Evolutionary conservation across 2,329 filamentous ascomycete genomes (phyloP).

Genomic region (Sporothrix schenckii): DNA sequence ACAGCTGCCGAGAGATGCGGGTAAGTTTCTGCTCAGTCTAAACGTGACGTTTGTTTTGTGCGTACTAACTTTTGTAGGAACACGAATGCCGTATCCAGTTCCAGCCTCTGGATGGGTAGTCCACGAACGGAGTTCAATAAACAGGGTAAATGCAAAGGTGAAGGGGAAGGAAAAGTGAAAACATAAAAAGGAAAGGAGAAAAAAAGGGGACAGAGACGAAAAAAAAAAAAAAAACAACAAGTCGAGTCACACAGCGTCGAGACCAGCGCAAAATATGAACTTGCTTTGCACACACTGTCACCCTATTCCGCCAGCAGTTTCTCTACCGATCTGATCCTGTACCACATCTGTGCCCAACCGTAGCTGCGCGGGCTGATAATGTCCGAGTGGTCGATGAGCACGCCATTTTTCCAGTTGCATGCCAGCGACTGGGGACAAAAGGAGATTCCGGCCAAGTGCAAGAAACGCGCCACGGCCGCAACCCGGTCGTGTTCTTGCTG

Average conservation of each 20-base stretch:
- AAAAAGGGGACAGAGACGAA: not conserved
- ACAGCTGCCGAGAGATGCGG: conserved; percentile 31
- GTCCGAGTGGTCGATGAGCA: conserved; percentile 26
- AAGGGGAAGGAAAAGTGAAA: too few species aligned
- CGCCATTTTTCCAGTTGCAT: conserved; percentile 29
- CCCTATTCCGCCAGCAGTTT: too few species aligned
- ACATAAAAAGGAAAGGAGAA: too few species aligned
- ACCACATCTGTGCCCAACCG: too few species aligned
- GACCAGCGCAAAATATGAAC: too few species aligned
- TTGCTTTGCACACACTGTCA: too few species aligned
- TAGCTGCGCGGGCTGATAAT: not conserved
- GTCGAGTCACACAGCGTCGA: too few species aligned
- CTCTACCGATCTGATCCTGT: too few species aligned
- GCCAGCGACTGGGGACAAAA: conserved; percentile 18
- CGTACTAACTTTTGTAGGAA: conserved; percentile 30
- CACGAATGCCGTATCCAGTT: conserved; percentile 38
- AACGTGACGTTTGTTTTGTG: too few species aligned
- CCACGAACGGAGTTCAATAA: too few species aligned
- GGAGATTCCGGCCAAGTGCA: conserved; percentile 23
- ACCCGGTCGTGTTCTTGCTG: not conserved
- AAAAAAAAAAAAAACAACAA: too few species aligned
- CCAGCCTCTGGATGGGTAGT: not conserved
- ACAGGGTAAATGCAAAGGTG: too few species aligned
- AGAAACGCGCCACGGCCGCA: conserved; percentile 22
- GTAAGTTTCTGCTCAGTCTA: conserved; percentile 9